phyloP scores from a whole-genome alignment of 176 grass and related monocot genomes.

The Cymbopogon citratus region DNA sequence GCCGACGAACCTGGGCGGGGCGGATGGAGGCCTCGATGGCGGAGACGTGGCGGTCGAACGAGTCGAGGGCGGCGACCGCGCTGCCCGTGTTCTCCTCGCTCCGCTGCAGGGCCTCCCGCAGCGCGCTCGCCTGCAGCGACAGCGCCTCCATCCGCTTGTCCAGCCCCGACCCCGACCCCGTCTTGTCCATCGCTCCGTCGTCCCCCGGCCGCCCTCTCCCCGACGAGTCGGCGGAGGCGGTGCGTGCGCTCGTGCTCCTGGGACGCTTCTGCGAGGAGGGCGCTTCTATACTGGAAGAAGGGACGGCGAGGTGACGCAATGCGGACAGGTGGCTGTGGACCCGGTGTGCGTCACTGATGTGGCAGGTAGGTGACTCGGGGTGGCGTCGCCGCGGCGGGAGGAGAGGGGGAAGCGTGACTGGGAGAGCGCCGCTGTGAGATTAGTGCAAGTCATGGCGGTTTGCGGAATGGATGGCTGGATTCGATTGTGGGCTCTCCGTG shows the following conservation, averaged over 20 bases:
- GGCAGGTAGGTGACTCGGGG: not conserved
- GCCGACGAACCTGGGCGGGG: slow-evolving; percentile 47
- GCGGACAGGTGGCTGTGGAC: not conserved
- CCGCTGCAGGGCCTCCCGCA: slow-evolving; percentile 50
- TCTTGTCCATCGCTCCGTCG: slow-evolving; percentile 21
- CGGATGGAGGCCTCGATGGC: slow-evolving; percentile 64
- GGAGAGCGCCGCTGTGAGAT: not conserved
- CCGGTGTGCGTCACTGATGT: not conserved
- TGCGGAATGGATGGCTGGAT: not conserved
- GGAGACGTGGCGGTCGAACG: slow-evolving; percentile 61
- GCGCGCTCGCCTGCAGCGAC: slow-evolving; percentile 27
- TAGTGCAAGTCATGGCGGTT: not conserved
- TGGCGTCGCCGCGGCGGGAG: not conserved
- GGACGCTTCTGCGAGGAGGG: not conserved
- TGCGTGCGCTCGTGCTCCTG: not conserved
- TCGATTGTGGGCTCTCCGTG: not conserved
- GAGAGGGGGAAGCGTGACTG: not conserved
- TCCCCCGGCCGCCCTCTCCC: not conserved
- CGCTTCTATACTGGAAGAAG: not conserved
- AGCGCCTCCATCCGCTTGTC: slow-evolving; percentile 35
- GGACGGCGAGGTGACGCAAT: not conserved
- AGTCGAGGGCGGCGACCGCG: slow-evolving; percentile 56
- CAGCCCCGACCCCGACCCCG: slow-evolving; percentile 8
- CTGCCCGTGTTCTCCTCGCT: slow-evolving; percentile 46
- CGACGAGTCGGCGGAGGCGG: not conserved